These are phyloP conservation scores for Aureobasidium zeae DNA, from an alignment of 2,329 filamentous ascomycete genomes.

Conservation along the genomic window DNA sequence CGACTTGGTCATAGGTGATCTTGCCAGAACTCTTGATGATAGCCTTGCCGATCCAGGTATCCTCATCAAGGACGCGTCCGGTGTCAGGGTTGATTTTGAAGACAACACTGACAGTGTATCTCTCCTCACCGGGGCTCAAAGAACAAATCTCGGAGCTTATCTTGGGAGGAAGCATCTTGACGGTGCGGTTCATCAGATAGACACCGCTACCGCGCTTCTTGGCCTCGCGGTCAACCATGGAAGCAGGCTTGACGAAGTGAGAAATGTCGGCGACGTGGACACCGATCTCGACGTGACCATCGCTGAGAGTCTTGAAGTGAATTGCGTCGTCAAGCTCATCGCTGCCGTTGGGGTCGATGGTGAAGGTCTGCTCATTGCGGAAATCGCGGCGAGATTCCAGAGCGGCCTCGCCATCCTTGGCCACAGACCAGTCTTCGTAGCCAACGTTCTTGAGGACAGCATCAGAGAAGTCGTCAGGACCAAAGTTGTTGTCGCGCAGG, in stretches of 20 bases:
- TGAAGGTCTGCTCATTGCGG: conserved; percentile 79
- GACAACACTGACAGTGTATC: conserved; percentile 83
- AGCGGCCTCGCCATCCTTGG: conserved; percentile 68
- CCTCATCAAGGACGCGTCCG: conserved; percentile 69
- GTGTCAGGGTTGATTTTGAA: conserved; percentile 81
- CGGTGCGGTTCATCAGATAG: conserved; percentile 83
- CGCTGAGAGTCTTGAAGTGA: conserved; percentile 73
- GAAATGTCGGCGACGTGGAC: conserved; percentile 91
- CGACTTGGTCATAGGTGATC: conserved; percentile 75
- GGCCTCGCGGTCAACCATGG: conserved; percentile 88
- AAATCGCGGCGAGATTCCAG: conserved; percentile 77
- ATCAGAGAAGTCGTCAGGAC: conserved; percentile 93
- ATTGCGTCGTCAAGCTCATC: conserved; percentile 87
- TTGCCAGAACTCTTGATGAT: conserved; percentile 88
- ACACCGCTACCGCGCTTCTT: conserved; percentile 97
- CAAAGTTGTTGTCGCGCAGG: conserved; percentile 96
- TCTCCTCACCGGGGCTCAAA: conserved; percentile 74
- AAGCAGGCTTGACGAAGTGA: conserved; percentile 94
- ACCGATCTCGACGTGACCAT: conserved; percentile 87
- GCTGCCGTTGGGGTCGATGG: conserved; percentile 80
- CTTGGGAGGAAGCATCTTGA: conserved; percentile 77
- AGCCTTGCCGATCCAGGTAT: conserved; percentile 88
- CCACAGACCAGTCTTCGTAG: conserved; percentile 81
- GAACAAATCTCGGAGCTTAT: conserved; percentile 83
- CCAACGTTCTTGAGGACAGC: conserved; percentile 89